A percentile compares a stretch with the other conserved stretches of the same genome.
These are phyloP conservation scores for Carex pumila DNA, from an alignment of 176 grass and related monocot genomes.

Conservation along the genomic window DNA sequence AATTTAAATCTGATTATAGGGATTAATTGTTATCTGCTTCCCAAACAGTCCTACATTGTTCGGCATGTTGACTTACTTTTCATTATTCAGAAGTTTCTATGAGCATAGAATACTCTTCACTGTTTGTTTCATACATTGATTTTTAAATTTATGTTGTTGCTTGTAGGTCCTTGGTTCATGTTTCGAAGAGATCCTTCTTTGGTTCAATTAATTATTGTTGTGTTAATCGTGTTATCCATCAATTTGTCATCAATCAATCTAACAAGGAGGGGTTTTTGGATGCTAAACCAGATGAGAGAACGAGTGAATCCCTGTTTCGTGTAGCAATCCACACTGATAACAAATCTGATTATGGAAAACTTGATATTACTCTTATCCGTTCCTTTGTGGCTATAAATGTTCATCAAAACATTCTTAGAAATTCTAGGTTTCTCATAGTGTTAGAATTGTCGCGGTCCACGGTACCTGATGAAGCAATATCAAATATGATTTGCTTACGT, in stretches of 20 bases:
- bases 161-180: neutral
- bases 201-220: neutral
- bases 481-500: neutral
- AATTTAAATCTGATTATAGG: neutral
- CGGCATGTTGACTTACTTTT: neutral
- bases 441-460: neutral
- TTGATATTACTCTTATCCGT: neutral
- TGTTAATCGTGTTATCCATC: neutral
- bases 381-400: neutral
- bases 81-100: neutral
- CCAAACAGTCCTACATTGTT: neutral
- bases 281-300: neutral
- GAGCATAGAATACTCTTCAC: neutral
- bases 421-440: neutral
- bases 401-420: neutral
- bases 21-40: neutral
- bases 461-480: neutral
- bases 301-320: neutral
- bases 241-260: neutral
- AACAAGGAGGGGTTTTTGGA: neutral
- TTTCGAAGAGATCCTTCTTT: neutral
- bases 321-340: neutral
- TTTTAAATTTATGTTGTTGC: neutral
- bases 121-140: neutral
- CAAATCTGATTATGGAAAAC: neutral